Conservation (phyloP, 768 basidiomycete genomes). For the Russula olivacea region DNA sequence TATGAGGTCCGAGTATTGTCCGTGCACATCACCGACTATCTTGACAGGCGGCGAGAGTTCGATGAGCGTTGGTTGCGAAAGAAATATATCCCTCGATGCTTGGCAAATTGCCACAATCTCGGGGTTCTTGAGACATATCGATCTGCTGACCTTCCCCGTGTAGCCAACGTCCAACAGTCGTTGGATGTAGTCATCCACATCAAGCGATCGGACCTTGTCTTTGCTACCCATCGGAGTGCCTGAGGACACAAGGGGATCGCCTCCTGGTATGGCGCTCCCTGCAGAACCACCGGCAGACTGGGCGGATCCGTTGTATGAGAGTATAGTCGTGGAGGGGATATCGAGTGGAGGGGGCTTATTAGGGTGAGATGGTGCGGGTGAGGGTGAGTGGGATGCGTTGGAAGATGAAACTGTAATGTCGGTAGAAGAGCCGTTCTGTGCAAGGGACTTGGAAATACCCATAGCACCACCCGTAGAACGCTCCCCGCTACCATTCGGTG, state of each 20-base stretch:
- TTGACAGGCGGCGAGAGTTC: conserved; percentile 98
- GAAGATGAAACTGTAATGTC: conserved; percentile 37
- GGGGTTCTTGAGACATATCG: conserved; percentile 88
- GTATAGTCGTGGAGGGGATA: conserved; percentile 79
- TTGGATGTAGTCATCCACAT: conserved; percentile 98
- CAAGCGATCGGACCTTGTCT: conserved; percentile 65
- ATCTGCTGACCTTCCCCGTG: conserved; percentile 96
- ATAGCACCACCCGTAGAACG: conserved; percentile 32
- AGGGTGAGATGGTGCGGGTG: conserved; percentile 28
- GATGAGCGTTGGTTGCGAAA: conserved; percentile 93
- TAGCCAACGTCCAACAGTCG: conserved; percentile 95
- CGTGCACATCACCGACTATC: conserved; percentile 98
- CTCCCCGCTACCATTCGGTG: conserved; percentile 39
- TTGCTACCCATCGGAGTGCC: conserved; percentile 38
- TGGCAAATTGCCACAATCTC: conserved; percentile 94
- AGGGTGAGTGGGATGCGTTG: conserved; percentile 26
- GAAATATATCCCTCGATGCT: conserved; percentile 93
- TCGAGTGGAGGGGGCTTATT: conserved; percentile 57
- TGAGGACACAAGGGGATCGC: conserved; percentile 34
- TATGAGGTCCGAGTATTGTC: conserved; percentile 98
- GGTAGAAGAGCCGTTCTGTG: conserved; percentile 31
- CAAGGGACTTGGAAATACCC: conserved; percentile 14
- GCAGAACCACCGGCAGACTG: conserved; percentile 44
- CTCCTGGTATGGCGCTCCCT: conserved; percentile 36
- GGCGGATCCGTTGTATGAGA: conserved; percentile 51